Conservation (phyloP, 768 basidiomycete genomes). For the Psilocybe cubensis region DNA sequence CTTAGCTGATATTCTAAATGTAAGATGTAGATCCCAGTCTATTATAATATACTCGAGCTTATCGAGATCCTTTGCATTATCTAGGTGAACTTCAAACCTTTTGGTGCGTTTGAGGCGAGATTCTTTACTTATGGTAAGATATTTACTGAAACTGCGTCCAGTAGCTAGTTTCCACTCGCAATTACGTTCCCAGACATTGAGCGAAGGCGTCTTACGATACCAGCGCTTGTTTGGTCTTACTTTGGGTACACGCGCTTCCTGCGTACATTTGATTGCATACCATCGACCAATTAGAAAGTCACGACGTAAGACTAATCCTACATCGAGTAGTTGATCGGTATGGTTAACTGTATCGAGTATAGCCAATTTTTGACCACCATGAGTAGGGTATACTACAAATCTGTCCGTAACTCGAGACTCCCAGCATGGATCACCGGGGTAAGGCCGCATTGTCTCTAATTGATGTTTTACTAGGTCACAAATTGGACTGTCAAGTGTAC, state of each 20-base stretch:
- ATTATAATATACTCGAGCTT: too few relatives aligned
- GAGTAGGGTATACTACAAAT: too few relatives aligned
- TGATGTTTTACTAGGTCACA: neutral
- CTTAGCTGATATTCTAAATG: too few relatives aligned
- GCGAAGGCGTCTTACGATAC: neutral
- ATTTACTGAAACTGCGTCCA: neutral
- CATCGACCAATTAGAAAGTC: slow-evolving; percentile 7
- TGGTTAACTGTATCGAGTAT: neutral
- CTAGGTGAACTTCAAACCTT: too few relatives aligned
- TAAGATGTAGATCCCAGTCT: too few relatives aligned
- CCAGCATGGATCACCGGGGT: too few relatives aligned
- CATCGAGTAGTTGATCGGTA: neutral
- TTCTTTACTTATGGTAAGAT: too few relatives aligned
- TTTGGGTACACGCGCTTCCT: neutral
- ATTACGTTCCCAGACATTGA: neutral
- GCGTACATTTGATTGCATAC: slow-evolving; percentile 6
- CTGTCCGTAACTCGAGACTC: too few relatives aligned
- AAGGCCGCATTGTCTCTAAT: too few relatives aligned
- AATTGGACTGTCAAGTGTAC: neutral
- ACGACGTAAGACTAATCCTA: neutral
- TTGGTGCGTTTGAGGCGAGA: too few relatives aligned
- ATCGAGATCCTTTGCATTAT: too few relatives aligned
- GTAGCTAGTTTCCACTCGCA: neutral
- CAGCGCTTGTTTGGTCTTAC: slow-evolving; percentile 4
- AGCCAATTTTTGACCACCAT: too few relatives aligned